phyloP scores from a whole-genome alignment of 345 rosid genomes.

The Brassica carinata region DNA sequence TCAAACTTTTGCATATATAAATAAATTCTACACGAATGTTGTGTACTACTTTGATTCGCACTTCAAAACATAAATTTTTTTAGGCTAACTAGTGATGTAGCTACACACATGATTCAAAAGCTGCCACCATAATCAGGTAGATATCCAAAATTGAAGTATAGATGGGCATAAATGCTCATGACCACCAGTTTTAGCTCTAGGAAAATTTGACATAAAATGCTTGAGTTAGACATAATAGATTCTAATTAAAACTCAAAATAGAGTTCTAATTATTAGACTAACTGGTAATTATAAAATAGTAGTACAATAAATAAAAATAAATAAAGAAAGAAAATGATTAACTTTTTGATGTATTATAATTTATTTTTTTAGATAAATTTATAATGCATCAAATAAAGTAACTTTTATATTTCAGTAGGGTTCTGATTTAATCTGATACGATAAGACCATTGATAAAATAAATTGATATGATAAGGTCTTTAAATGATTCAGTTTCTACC shows the following conservation, averaged over 20 bases:
- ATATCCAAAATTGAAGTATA: background rate
- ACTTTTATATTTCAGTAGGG: background rate
- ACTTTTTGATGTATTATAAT: background rate
- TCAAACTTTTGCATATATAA: background rate
- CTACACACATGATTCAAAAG: background rate
- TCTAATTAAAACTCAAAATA: background rate
- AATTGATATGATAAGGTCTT: conserved; percentile 29
- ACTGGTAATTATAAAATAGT: background rate
- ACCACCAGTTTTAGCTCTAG: background rate
- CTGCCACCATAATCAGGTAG: background rate
- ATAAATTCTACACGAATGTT: background rate
- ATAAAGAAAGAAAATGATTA: background rate
- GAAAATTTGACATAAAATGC: background rate
- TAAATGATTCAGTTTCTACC: conserved; percentile 20
- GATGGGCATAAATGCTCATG: background rate
- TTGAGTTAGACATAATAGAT: background rate
- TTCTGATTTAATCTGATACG: conserved; percentile 20
- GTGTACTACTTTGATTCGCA: background rate
- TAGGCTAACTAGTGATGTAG: background rate
- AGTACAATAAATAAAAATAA: background rate
- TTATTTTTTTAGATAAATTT: background rate
- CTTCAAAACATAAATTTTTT: background rate
- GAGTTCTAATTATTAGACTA: background rate
- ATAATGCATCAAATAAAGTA: background rate
- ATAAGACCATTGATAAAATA: conserved; percentile 27